phyloP scores from a whole-genome alignment of 2,329 filamentous ascomycete genomes.

The Epichloe glyceriae region DNA sequence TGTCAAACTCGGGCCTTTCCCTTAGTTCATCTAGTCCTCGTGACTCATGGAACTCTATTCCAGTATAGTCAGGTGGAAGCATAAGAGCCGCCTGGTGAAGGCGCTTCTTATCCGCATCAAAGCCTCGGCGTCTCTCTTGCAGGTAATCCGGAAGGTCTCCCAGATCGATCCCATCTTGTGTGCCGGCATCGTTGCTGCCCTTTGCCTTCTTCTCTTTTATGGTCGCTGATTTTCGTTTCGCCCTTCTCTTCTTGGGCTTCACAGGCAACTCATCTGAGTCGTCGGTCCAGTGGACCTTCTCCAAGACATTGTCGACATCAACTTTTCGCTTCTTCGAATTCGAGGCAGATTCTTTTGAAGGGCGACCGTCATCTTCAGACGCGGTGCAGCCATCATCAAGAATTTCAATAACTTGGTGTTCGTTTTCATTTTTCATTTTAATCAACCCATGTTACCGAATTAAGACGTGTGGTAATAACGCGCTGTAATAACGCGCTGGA shows the following conservation, averaged over 20 bases:
- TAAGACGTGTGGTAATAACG: neutral
- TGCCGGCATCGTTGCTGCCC: constrained; percentile 20
- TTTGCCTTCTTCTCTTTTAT: constrained; percentile 13
- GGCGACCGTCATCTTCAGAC: constrained; percentile 11
- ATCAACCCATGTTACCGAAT: neutral
- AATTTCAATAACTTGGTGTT: constrained; percentile 13
- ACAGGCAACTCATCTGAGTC: constrained; percentile 49
- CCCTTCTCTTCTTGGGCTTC: constrained; percentile 29
- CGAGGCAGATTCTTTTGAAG: constrained; percentile 2
- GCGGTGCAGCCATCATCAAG: constrained; percentile 12
- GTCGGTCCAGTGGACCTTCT: constrained; percentile 42
- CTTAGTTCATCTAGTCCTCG: constrained; percentile 26
- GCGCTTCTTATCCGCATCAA: constrained; percentile 47
- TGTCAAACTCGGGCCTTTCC: constrained; percentile 57
- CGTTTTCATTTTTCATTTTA: constrained; percentile 5
- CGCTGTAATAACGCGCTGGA: neutral
- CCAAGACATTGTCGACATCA: constrained; percentile 19
- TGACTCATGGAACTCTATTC: constrained; percentile 53
- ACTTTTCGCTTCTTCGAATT: constrained; percentile 24
- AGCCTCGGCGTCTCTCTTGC: constrained; percentile 49
- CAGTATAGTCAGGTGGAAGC: constrained; percentile 64
- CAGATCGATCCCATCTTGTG: constrained; percentile 33
- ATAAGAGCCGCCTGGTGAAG: constrained; percentile 58
- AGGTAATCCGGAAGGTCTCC: constrained; percentile 63
- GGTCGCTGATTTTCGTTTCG: constrained; percentile 16